Percentiles rank a stretch among this genome's conserved stretches.
phyloP scores from a whole-genome alignment of 371 early-diverging fungal genomes.

The Funneliformis caledonium region DNA sequence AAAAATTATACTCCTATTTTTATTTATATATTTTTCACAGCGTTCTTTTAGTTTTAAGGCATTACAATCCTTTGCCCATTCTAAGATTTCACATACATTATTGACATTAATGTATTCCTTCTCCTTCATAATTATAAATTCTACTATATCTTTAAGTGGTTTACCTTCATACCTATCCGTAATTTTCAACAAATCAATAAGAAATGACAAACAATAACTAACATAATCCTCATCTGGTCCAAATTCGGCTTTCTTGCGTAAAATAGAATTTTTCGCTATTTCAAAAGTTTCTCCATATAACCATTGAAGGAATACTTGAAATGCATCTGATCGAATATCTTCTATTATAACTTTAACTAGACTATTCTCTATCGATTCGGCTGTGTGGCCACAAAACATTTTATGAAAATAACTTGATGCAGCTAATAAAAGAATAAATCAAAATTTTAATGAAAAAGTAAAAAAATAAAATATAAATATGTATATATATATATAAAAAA shows the following conservation, averaged over 20 bases:
- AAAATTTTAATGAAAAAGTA: background rate
- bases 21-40: conserved; percentile 1
- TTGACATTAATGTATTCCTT: background rate
- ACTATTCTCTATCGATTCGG: background rate
- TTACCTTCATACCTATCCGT: conserved; percentile 18
- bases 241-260: background rate
- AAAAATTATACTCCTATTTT: background rate
- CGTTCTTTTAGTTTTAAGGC: background rate
- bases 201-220: background rate
- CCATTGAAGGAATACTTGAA: conserved; percentile 5
- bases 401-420: conserved; percentile 1
- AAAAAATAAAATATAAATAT: background rate
- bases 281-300: conserved; percentile 20
- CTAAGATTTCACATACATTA: conserved; percentile 14
- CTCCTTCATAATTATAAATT: background rate
- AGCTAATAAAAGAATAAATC: background rate
- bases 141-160: background rate
- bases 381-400: conserved; percentile 5
- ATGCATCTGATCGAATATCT: background rate
- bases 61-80: conserved; percentile 14
- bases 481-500: background rate
- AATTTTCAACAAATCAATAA: background rate
- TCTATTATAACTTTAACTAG: background rate
- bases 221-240: background rate
- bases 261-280: background rate